Percentiles rank a stretch among this genome's conserved stretches.
These are phyloP conservation scores for Cryptomeria japonica DNA, from an alignment of 75 land plant genomes.

Conservation along the genomic window DNA sequence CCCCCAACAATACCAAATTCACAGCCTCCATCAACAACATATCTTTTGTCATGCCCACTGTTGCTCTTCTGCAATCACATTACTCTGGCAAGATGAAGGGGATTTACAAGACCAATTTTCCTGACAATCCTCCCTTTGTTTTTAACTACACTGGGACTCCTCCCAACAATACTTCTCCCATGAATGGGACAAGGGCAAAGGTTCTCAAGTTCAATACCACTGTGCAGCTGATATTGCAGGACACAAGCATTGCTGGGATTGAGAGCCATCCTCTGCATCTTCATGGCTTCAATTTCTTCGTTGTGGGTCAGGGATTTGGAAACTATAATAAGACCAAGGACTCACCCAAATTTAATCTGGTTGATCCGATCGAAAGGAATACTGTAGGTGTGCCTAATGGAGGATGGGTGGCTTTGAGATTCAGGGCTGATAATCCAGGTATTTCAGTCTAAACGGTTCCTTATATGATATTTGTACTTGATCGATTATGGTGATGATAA, in stretches of 20 bases:
- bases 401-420: constrained; percentile 65
- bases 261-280: constrained; percentile 47
- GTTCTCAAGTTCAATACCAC: constrained; percentile 25
- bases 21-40: constrained; percentile 58
- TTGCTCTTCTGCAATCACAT: constrained; percentile 38
- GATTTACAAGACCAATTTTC: constrained; percentile 35
- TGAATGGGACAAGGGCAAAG: constrained; percentile 20
- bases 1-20: constrained; percentile 37
- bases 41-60: constrained; percentile 44
- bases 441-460: background rate
- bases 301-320: constrained; percentile 50
- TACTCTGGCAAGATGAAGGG: constrained; percentile 26
- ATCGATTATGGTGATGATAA: no score
- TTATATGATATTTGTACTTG: background rate
- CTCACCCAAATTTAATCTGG: constrained; percentile 50
- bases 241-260: constrained; percentile 32
- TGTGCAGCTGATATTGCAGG: constrained; percentile 42
- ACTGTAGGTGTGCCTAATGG: constrained; percentile 43
- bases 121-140: constrained; percentile 18
- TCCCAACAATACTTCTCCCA: constrained; percentile 25
- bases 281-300: constrained; percentile 41
- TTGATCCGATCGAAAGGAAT: constrained; percentile 50
- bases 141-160: constrained; percentile 41
- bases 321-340: constrained; percentile 44
- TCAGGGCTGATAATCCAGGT: constrained; percentile 68